Evolutionary conservation across 148 eudicot species (phyloP), one percentile per base, ranked within the genome.

Genomic region (Heliosperma pusillum): DNA sequence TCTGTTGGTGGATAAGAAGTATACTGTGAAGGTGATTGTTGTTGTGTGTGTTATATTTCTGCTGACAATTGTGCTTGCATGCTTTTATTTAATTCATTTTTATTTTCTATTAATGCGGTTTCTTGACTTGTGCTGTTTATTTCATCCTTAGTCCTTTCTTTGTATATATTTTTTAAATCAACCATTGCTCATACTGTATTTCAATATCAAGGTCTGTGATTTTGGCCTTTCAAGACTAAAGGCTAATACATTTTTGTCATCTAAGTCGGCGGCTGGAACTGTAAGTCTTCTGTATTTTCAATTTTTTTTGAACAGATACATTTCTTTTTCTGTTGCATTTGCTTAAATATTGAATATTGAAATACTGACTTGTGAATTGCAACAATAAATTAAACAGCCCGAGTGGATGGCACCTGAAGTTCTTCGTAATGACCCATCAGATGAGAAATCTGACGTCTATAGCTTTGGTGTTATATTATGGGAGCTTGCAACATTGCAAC

Each of bases 401-500:
- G 98, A 94, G 87, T 94, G 98, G 98, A 94, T 94, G 98, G 96
- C 98, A 68, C 98, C 98, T 66, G 98, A 94, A 87, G 98, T 94
- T 76, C 89, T 94, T 33, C 91, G 97, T 61, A 96, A 87, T 66
- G 98, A 94, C 78, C 97, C 88, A 70, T 94, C 98, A 84, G 89
- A 94, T 85, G 98, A 94, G 81, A 94, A 94, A 79, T 92, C 98
- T 55, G 98, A 94, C 82, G 89, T 92, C 62, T 94, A 94, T 82
- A 94, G 98, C 82, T 94, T 91, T 82, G 98, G 98, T 65, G 92
- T 94, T 47, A 94, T 94, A 77, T 86, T 94, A 53, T 94, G 98
- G 98, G 98, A 94, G 78, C 93, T 94, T 81, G 93, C 90, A 20
- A 94, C 98, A 24, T 68, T 94, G 83, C 92, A 90, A 80, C 97